Evolutionary conservation across 108 stramenopile species (phyloP), one percentile per base, ranked within the genome.

Genomic region (Conticribra weissflogii): DNA sequence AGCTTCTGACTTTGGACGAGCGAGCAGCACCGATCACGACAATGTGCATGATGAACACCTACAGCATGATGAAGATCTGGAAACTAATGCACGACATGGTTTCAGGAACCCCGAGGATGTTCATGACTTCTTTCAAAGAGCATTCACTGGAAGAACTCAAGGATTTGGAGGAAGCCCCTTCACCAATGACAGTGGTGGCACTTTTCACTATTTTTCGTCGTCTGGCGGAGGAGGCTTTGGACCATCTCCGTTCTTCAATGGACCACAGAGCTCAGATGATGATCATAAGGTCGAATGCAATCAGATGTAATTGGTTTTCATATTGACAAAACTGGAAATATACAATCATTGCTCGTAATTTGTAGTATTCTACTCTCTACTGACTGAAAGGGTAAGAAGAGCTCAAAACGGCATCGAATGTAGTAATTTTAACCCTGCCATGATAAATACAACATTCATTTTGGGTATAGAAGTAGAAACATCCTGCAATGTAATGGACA

Each of bases 1-100:
- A 25, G 71, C 70, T 32, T 77, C 78, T 5, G 75, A 86, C 55
- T 86, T 86, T 81, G 85, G 85, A 30, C 56, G 53, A 31, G 50
- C 69, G 14, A 68, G 53, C 53, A 68, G 53, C 53, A 68, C 74
- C 2, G 16, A 49, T 9, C 52, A 68, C 16, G 3, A 5, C 18
- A 21, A 8, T 28, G 29, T 63, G 45, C 60, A 64, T 22, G 63
- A 82, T 19, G 62, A 57, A 36, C 53, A 64, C 27, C 68, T 70
- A 1, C 68, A 48, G 3, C 51, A 59, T 1, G 30, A 59, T 27
- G 71, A 56, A 3, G 41, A 78, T 45, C 16, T 50, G 12, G 48
- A 53, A 8, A 29, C 32, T 25, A 21, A 46, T 3, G 63, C 48
- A 28, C 32, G 34, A 9, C 36, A 56, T 54, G 59, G 69, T 4